A percentile compares a stretch with the other conserved stretches of the same genome.
phyloP scores from a whole-genome alignment of 352 stramenopile species.

The Phytopythium oedochilum region DNA sequence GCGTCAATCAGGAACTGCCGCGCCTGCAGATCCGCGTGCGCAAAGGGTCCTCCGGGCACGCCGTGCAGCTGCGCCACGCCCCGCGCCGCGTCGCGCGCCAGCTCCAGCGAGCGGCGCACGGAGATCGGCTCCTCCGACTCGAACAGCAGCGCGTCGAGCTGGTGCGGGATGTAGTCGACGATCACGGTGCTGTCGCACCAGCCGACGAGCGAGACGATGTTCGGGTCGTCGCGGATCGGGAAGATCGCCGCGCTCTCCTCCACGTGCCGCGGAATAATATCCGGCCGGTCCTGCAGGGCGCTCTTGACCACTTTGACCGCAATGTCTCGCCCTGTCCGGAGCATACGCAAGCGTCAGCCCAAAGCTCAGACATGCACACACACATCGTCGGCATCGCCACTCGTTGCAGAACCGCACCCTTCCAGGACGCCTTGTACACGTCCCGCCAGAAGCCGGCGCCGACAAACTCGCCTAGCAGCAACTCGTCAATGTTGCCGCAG shows the following conservation, averaged over 20 bases:
- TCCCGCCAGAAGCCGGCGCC: conserved; percentile 70
- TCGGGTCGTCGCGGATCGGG: conserved; percentile 55
- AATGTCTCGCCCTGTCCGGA: conserved; percentile 45
- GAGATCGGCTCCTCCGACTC: conserved; percentile 33
- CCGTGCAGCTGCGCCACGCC: conserved; percentile 67
- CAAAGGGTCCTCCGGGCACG: conserved; percentile 55
- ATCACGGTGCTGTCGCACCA: conserved; percentile 78
- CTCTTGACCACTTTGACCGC: conserved; percentile 71
- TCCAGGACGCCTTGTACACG: conserved; percentile 67
- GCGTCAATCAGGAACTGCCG: conserved; percentile 75
- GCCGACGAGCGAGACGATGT: conserved; percentile 65
- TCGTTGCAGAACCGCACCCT: conserved; percentile 31
- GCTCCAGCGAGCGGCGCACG: conserved; percentile 38
- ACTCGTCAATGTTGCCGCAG: conserved; percentile 56
- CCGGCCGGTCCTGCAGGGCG: conserved; percentile 36
- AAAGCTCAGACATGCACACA: no score
- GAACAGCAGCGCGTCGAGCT: conserved; percentile 60
- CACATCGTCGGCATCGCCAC: neutral
- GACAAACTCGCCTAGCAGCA: conserved; percentile 45
- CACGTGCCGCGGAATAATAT: conserved; percentile 71
- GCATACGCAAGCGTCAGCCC: no score
- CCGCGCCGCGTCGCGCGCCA: conserved; percentile 47
- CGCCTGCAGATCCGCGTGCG: conserved; percentile 76
- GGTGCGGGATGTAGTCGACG: conserved; percentile 65
- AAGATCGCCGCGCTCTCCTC: conserved; percentile 71